Evolutionary conservation across 768 basidiomycete genomes (phyloP).

Genomic region (Leccinellum rugosiceps): DNA sequence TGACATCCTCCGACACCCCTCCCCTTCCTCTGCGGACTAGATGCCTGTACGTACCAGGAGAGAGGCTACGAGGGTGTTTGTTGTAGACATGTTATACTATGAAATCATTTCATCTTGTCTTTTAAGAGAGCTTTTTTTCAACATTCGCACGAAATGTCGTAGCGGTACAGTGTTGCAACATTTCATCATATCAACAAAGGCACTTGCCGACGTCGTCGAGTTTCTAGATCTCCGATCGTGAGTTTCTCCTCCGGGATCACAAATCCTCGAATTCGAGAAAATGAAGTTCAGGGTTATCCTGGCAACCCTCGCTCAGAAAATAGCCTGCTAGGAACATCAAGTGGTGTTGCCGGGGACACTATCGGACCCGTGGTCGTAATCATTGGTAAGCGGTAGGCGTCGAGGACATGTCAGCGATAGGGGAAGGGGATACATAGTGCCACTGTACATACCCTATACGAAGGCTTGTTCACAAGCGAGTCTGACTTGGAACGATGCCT

Average conservation of each 20-base stretch:
- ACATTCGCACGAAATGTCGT: not conserved
- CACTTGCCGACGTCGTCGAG: not conserved
- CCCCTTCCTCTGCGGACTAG: not conserved
- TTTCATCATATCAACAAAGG: not conserved
- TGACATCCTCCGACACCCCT: not conserved
- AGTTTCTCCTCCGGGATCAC: not conserved
- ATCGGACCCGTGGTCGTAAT: not conserved
- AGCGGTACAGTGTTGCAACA: not conserved
- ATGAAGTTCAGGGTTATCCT: not conserved
- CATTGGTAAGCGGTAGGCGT: not conserved
- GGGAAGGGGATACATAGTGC: too few relatives aligned
- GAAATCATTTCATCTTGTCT: not conserved
- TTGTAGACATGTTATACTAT: constrained; percentile 4
- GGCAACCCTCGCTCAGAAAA: not conserved
- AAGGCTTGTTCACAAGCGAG: not conserved
- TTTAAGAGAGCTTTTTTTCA: not conserved
- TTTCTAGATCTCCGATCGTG: not conserved
- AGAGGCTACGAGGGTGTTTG: not conserved
- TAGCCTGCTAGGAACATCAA: not conserved
- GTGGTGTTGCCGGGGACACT: not conserved
- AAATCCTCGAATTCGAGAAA: not conserved
- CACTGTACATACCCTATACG: not conserved
- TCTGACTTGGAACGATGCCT: not conserved
- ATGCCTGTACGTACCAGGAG: constrained; percentile 1
- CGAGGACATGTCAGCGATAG: not conserved